These are phyloP conservation scores for Peterozyma toletana DNA, from an alignment of 805 yeast genomes.

Conservation along the genomic window DNA sequence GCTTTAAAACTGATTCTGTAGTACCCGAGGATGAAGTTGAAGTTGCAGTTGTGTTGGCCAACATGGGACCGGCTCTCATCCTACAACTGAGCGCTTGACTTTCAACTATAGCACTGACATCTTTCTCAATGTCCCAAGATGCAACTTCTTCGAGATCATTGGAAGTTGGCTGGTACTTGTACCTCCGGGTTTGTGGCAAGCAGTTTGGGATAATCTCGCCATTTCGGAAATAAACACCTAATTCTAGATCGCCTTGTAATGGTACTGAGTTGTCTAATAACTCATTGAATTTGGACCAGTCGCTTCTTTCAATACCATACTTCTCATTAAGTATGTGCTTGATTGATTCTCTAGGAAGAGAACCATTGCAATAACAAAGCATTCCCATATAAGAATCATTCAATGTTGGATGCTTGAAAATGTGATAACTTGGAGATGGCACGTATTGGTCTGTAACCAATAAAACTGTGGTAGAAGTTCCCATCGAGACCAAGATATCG, in stretches of 20 bases:
- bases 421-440: constrained; percentile 77
- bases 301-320: constrained; percentile 21
- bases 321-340: constrained; percentile 54
- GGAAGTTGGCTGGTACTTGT: constrained; percentile 25
- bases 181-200: constrained; percentile 53
- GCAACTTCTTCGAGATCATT: constrained; percentile 21
- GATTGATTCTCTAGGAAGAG: constrained; percentile 75
- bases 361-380: constrained; percentile 91
- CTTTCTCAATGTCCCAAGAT: constrained; percentile 48
- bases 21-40: background rate
- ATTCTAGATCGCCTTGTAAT: constrained; percentile 29
- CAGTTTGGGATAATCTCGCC: constrained; percentile 92
- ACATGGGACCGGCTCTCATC: constrained; percentile 70
- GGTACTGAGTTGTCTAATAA: constrained; percentile 33
- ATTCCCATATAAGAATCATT: constrained; percentile 80
- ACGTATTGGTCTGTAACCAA: constrained; percentile 70
- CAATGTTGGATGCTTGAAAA: constrained; percentile 82
- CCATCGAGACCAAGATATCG: constrained; percentile 76
- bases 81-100: constrained; percentile 84
- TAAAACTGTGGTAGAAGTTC: constrained; percentile 87
- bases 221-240: constrained; percentile 81
- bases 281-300: constrained; percentile 60
- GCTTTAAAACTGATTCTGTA: too few species aligned
- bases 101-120: constrained; percentile 74
- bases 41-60: constrained; percentile 27